Base-by-base conservation (phyloP, 352 stramenopile genomes). In the Pythium rhizo-oryzae region DNA sequence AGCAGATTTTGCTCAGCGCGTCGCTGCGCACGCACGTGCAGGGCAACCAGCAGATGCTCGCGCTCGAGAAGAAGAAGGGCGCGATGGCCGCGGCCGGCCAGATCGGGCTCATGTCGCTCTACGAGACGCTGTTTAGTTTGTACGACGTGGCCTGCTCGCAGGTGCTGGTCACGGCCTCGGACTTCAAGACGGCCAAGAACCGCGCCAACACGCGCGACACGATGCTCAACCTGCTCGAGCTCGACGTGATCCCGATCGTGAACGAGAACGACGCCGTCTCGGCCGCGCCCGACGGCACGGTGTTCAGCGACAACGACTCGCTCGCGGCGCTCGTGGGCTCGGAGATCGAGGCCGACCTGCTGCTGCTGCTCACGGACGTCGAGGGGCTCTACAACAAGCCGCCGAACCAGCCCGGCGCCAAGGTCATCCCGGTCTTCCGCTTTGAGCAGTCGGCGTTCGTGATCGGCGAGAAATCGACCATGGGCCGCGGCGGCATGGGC, bases 261-360 rank as follows among this genome's bases (percentile, higher is more conserved):
- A 99, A 99, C 77, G 97, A 99, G 72, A 99, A 99, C 77, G 97
- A 99, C 86, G 96, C 97, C 0, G 97, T 99, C 24, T 97, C 84
- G 41, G 93, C 87, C 8, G 80, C 70, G 39, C 78, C 78, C 24
- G 86, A 93, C 64, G 84, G 85, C 41, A 86, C 84, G 9, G 79
- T 95, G 25, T 99, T 99, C 76, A 98, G 86, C 44, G 97, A 99
- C 80, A 99, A 99, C 71, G 97, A 99, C 81, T 96, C 89, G 57
- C 80, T 98, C 9, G 90, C 92, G 41, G 84, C 91, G 25, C 74
- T 98, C 8, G 91, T 97, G 8, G 90, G 88, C 39, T 80, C 81
- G 9, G 96, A 96, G 71, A 96, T 99, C 71, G 84, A 90, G 41
- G 97, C 96, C 15, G 95, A 99, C 70, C 75, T 99, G 47, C 82